Percentiles rank a stretch among this genome's conserved stretches.
phyloP scores from a whole-genome alignment of 2,329 filamentous ascomycete species.

The Venturia asperata region DNA sequence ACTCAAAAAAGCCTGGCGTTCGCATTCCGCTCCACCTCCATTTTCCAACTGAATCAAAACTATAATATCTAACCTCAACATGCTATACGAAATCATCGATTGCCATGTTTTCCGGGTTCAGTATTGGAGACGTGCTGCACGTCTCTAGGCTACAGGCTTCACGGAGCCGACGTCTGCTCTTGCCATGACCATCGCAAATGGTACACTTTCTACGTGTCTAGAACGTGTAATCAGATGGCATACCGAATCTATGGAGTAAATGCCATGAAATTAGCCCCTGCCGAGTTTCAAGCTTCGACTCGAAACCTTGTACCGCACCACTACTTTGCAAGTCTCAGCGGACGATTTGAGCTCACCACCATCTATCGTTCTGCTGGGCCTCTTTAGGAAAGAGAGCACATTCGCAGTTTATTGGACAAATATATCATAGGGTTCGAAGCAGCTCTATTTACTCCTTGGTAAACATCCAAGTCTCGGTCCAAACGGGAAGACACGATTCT shows the following conservation, averaged over 20 bases:
- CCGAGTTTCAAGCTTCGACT: constrained; percentile 14
- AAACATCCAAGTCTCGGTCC: background rate
- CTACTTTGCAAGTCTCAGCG: constrained; percentile 10
- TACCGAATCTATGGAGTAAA: background rate
- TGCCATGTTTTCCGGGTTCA: background rate
- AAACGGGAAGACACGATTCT: constrained; percentile 5
- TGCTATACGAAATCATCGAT: background rate
- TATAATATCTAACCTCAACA: background rate
- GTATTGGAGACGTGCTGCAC: constrained; percentile 8
- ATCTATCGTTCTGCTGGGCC: constrained; percentile 10
- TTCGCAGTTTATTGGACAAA: constrained; percentile 7
- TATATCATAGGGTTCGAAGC: background rate
- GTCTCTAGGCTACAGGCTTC: background rate
- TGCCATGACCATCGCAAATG: background rate
- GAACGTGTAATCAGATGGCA: constrained; percentile 12
- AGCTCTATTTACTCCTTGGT: background rate
- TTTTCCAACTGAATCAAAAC: background rate
- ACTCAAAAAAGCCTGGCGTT: too few relatives aligned
- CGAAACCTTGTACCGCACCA: constrained; percentile 10
- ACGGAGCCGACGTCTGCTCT: background rate
- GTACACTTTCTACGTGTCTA: background rate
- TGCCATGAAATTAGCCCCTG: constrained; percentile 10
- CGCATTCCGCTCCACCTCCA: background rate
- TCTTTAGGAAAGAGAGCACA: background rate
- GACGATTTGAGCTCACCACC: constrained; percentile 14